These are phyloP conservation scores for Agrocybe chaxingu DNA, from an alignment of 768 basidiomycete species.

Conservation along the genomic window DNA sequence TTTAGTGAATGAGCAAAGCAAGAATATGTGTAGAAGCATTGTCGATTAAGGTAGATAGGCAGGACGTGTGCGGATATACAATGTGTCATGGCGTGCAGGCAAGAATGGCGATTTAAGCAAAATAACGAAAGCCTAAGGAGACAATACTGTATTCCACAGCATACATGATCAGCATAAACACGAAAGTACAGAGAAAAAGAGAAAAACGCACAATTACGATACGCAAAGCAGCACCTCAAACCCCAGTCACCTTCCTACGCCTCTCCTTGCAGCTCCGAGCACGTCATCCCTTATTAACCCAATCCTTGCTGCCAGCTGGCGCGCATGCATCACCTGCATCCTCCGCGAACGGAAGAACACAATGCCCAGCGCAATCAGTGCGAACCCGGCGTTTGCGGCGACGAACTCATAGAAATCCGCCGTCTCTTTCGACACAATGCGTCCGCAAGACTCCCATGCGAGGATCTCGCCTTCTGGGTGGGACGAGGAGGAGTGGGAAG, in stretches of 20 bases:
- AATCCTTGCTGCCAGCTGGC: slow-evolving; percentile 83
- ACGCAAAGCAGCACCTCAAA: background rate
- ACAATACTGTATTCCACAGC: too few species aligned
- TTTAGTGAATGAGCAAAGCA: too few species aligned
- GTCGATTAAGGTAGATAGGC: too few species aligned
- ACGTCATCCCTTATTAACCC: slow-evolving; percentile 55
- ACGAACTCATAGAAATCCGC: slow-evolving; percentile 91
- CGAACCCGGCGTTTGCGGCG: slow-evolving; percentile 77
- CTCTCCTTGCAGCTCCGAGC: slow-evolving; percentile 13
- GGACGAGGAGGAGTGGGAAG: slow-evolving; percentile 14
- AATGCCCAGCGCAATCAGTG: slow-evolving; percentile 58
- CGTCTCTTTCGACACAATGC: slow-evolving; percentile 73
- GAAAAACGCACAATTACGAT: background rate
- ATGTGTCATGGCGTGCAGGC: too few species aligned
- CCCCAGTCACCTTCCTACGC: slow-evolving; percentile 11
- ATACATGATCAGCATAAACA: too few species aligned
- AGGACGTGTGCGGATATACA: background rate
- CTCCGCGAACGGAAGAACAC: slow-evolving; percentile 67
- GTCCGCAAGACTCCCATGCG: slow-evolving; percentile 94
- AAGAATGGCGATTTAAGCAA: background rate
- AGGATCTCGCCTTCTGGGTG: slow-evolving; percentile 54
- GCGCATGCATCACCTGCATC: slow-evolving; percentile 70
- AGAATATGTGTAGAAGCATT: too few species aligned
- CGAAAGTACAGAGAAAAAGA: background rate
- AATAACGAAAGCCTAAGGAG: too few species aligned